These are phyloP conservation scores for Phytophthora crassamura DNA, from an alignment of 352 stramenopile genomes.

Conservation along the genomic window DNA sequence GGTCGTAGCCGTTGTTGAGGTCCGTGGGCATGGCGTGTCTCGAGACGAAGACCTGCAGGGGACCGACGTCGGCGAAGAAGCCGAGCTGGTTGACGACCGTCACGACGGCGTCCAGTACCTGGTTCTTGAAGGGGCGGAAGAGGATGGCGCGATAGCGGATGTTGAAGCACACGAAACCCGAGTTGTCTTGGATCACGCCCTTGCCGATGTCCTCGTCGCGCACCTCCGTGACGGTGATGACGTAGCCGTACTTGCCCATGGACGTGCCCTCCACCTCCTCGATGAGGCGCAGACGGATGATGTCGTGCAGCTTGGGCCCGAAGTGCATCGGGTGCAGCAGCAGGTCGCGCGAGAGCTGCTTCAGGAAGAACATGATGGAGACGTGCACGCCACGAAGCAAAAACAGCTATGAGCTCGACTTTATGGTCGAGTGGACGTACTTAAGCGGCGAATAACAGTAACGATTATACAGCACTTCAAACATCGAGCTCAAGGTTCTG, in stretches of 20 bases:
- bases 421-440: no score
- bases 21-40: slow-evolving; percentile 95
- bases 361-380: slow-evolving; percentile 84
- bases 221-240: slow-evolving; percentile 97
- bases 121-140: slow-evolving; percentile 97
- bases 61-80: slow-evolving; percentile 97
- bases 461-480: no score
- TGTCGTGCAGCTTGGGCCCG: slow-evolving; percentile 95
- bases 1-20: slow-evolving; percentile 96
- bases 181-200: slow-evolving; percentile 98
- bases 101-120: slow-evolving; percentile 98
- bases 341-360: slow-evolving; percentile 92
- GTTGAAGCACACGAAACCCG: slow-evolving; percentile 96
- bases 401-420: no score
- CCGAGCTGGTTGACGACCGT: slow-evolving; percentile 96
- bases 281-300: slow-evolving; percentile 96
- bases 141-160: slow-evolving; percentile 97
- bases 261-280: slow-evolving; percentile 97
- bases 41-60: slow-evolving; percentile 97
- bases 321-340: slow-evolving; percentile 97
- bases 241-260: slow-evolving; percentile 96
- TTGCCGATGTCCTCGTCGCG: slow-evolving; percentile 96
- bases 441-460: no score
- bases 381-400: no score
- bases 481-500: no score